Percentiles rank a stretch among this genome's conserved stretches.
phyloP scores from a whole-genome alignment of 2,329 filamentous ascomycete species.

The Arthrobotrys sinensis region DNA sequence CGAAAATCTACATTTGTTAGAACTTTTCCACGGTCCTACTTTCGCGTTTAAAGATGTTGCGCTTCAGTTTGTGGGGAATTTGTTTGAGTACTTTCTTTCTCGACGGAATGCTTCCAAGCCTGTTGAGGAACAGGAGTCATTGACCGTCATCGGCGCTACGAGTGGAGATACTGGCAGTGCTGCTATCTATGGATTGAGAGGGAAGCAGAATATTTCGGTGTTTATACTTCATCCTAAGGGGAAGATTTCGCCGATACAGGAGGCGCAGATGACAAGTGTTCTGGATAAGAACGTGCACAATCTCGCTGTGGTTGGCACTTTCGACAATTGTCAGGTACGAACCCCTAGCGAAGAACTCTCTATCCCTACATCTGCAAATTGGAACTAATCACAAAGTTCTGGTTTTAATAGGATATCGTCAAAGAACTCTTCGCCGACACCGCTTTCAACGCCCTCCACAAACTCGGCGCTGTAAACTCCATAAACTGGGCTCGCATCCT shows the following conservation, averaged over 20 bases:
- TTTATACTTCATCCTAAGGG: slow-evolving; percentile 96
- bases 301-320: slow-evolving; percentile 88
- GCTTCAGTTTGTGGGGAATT: slow-evolving; percentile 93
- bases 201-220: slow-evolving; percentile 96
- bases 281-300: slow-evolving; percentile 94
- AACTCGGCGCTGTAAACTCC: slow-evolving; percentile 93
- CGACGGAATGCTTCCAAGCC: slow-evolving; percentile 79
- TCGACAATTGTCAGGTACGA: slow-evolving; percentile 97
- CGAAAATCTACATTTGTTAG: slow-evolving; percentile 84
- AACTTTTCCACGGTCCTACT: slow-evolving; percentile 96
- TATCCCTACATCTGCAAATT: slow-evolving; percentile 5
- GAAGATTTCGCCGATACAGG: slow-evolving; percentile 90
- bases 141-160: slow-evolving; percentile 89
- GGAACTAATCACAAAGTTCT: neutral
- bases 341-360: too few relatives aligned
- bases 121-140: slow-evolving; percentile 74
- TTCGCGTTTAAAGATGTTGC: slow-evolving; percentile 97
- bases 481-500: slow-evolving; percentile 97
- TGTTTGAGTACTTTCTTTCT: slow-evolving; percentile 90
- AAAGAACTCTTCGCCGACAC: slow-evolving; percentile 92
- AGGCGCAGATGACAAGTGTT: slow-evolving; percentile 97
- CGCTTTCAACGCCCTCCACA: slow-evolving; percentile 84
- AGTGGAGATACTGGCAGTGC: slow-evolving; percentile 93
- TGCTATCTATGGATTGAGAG: slow-evolving; percentile 92
- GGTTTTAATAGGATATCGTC: slow-evolving; percentile 79